Evolutionary conservation across 306 rosid species (phyloP), one percentile per base, ranked within the genome.

Genomic region (Cucurbita maxima): DNA sequence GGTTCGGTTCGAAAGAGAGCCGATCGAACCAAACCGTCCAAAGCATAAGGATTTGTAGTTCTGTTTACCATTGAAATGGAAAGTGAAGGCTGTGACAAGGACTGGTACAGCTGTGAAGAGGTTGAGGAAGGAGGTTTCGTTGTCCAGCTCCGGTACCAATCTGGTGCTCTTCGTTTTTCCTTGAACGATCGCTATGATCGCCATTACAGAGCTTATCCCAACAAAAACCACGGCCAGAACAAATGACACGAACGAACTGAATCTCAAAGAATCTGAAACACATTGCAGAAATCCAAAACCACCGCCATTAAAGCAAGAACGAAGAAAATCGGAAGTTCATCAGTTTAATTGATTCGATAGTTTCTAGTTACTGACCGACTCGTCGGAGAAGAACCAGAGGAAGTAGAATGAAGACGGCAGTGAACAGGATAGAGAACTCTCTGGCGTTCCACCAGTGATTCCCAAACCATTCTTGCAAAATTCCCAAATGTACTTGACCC

Each of bases 391-490:
- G 83, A 72, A 85, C 89, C 83, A 94, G 58, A 8, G 99, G 99
- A 76, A 91, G 88, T 86, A 94, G 74, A 58, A 94, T 80, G 10
- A 89, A 67, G 36, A 84, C 71, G 60, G 89, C 56, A 7, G 82
- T 85, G 77, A 91, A 25, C 1, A 94, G 53, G 45, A 89, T 45
- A 7, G 96, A 85, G 40, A 88, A 81, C 71, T 91, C 97, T 10
- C 97, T 81, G 0, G 96, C 82, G 81, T 85, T 94, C 99, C 99
- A 94, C 97, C 97, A 89, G 1, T 91, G 99, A 79, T 76, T 16
- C 36, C 99, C 99, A 83, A 91, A 94, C 97, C 92, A 94, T 54
- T 91, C 92, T 58, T 89, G 99, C 83, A 94, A 81, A 80, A 94
- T 74, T 5, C 99, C 99, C 78, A 88, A 74, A 75, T 94, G 99